phyloP scores from a whole-genome alignment of 495 filamentous ascomycete species.

The Chaetomium cochliodes region DNA sequence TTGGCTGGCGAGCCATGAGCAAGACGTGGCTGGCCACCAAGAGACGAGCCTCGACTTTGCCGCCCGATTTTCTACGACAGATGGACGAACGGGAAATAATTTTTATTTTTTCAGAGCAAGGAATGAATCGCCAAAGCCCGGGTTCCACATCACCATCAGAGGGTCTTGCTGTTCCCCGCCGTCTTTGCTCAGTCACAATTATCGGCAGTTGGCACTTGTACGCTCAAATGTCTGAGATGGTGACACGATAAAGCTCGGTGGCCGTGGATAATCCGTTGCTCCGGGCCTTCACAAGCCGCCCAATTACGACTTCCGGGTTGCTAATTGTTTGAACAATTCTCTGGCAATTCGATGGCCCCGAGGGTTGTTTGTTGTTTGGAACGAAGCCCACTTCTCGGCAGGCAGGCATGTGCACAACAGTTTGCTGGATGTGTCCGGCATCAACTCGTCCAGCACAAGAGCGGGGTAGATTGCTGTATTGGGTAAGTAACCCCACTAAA shows the following conservation, averaged over 20 bases:
- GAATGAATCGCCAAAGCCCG: neutral
- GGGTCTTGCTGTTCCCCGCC: neutral
- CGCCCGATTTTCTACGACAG: neutral
- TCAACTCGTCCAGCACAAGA: too few species aligned
- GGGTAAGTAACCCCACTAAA: too few species aligned
- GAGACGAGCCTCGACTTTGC: neutral
- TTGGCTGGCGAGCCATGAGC: slow-evolving; percentile 8
- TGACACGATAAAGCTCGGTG: neutral
- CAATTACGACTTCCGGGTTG: neutral
- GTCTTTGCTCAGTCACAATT: neutral
- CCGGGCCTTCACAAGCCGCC: neutral
- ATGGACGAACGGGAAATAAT: neutral
- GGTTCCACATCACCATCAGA: neutral
- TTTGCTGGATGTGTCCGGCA: too few species aligned
- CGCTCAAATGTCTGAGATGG: neutral
- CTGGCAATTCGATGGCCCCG: neutral
- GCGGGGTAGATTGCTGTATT: too few species aligned
- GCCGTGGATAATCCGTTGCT: neutral
- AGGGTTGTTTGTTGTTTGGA: neutral
- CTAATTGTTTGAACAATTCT: neutral
- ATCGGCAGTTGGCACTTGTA: neutral
- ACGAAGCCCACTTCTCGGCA: too few species aligned
- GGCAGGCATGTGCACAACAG: too few species aligned
- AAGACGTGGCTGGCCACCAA: neutral
- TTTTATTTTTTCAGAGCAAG: neutral